Evolutionary conservation across 148 eudicot genomes (phyloP).

Genomic region (Rhododendron williamsianum): DNA sequence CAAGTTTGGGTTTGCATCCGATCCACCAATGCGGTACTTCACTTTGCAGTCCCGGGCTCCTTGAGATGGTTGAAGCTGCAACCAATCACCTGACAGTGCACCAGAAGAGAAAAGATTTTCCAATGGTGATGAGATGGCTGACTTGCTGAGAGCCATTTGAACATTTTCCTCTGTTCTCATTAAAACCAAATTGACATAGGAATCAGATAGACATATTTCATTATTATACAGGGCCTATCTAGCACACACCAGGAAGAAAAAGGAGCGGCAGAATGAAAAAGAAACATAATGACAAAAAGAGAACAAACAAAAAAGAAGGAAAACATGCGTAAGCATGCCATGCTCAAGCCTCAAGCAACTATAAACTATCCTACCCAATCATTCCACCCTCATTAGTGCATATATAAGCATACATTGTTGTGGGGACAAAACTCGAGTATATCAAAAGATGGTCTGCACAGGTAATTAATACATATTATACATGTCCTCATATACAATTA

Average conservation of each 20-base stretch:
- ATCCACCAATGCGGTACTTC: slow-evolving; percentile 22
- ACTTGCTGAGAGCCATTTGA: not conserved
- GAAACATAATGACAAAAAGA: not conserved
- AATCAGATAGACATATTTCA: not conserved
- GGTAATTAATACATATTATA: too few relatives aligned
- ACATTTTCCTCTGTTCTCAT: not conserved
- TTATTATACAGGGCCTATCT: not conserved
- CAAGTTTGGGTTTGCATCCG: slow-evolving; percentile 28
- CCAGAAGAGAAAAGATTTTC: slow-evolving; percentile 33
- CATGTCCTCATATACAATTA: not conserved
- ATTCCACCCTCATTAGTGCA: not conserved
- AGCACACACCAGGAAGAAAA: not conserved
- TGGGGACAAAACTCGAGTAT: not conserved
- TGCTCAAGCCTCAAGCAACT: slow-evolving; percentile 6
- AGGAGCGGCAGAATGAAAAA: not conserved
- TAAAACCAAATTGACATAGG: not conserved
- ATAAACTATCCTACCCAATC: not conserved
- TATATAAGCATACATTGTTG: not conserved
- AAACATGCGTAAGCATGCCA: not conserved
- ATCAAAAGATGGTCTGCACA: not conserved
- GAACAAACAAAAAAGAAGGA: not conserved
- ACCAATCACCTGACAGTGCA: slow-evolving; percentile 26
- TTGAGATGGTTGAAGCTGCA: slow-evolving; percentile 24
- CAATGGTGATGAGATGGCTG: slow-evolving; percentile 28
- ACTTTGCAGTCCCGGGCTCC: slow-evolving; percentile 19